Percentiles rank a stretch among this genome's conserved stretches.
Conservation (phyloP, 768 basidiomycete genomes). For the Cantharellus anzutake region DNA sequence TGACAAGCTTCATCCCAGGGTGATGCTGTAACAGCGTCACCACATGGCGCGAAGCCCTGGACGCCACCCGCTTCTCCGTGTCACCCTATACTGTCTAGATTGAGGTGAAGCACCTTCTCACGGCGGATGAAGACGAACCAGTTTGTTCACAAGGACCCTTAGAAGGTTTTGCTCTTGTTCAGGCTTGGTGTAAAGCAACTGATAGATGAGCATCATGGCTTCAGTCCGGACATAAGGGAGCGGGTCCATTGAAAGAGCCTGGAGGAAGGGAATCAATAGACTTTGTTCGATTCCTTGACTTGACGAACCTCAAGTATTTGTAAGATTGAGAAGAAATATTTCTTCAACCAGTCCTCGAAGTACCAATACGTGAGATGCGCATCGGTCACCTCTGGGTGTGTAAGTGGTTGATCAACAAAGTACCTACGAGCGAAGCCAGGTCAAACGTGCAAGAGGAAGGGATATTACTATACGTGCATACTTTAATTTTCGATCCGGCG, state of each 20-base stretch:
- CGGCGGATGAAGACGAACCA: conserved; percentile 30
- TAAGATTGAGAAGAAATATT: conserved; percentile 82
- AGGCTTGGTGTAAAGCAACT: conserved; percentile 70
- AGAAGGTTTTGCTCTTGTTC: conserved; percentile 97
- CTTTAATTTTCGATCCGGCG: conserved; percentile 71
- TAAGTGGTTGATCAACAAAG: conserved; percentile 72
- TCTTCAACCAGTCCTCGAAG: conserved; percentile 97
- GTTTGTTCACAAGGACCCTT: conserved; percentile 81
- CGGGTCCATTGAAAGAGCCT: conserved; percentile 71
- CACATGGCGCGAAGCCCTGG: conserved; percentile 75
- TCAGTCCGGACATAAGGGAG: conserved; percentile 79
- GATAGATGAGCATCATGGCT: conserved; percentile 54
- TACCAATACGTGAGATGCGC: conserved; percentile 63
- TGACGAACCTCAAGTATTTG: conserved; percentile 67
- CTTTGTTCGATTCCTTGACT: background rate
- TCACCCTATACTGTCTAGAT: conserved; percentile 42
- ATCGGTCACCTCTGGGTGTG: conserved; percentile 44
- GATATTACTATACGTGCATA: conserved; percentile 20
- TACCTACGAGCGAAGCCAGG: conserved; percentile 32
- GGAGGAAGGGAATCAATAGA: background rate
- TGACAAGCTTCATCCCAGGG: conserved; percentile 78
- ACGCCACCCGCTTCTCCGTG: conserved; percentile 68
- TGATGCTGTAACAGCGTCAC: conserved; percentile 80
- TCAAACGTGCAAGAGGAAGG: background rate
- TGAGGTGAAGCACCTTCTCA: background rate